Conservation (phyloP, 768 basidiomycete species). For the Trametes villosa region DNA sequence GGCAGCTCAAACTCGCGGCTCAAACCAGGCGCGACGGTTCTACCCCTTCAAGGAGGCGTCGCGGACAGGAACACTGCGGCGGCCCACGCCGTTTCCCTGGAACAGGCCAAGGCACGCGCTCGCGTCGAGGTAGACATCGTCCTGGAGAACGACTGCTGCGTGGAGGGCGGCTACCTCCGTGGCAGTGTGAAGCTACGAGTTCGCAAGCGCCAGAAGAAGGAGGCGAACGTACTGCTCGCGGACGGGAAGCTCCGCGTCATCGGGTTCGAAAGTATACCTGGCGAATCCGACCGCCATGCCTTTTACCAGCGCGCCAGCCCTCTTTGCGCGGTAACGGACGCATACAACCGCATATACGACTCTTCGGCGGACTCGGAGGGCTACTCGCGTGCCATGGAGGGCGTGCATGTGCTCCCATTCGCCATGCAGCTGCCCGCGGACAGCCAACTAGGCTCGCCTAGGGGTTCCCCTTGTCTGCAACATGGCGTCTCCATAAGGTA, state of each 20-base stretch:
- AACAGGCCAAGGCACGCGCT: conserved; percentile 73
- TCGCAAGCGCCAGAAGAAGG: conserved; percentile 56
- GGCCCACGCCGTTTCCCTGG: conserved; percentile 48
- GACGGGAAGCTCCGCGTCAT: conserved; percentile 81
- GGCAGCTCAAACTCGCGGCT: conserved; percentile 63
- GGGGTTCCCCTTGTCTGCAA: conserved; percentile 59
- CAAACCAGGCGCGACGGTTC: conserved; percentile 54
- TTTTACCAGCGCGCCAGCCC: conserved; percentile 79
- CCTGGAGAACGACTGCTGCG: conserved; percentile 73
- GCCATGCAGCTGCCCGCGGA: conserved; percentile 66
- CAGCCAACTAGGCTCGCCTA: conserved; percentile 52
- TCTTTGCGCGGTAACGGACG: conserved; percentile 54
- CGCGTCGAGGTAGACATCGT: conserved; percentile 83
- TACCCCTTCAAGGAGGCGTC: conserved; percentile 26
- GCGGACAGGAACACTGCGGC: conserved; percentile 5
- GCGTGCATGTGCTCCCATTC: conserved; percentile 74
- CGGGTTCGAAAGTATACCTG: conserved; percentile 77
- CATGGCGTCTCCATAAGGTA: conserved; percentile 74
- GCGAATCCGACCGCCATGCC: conserved; percentile 64
- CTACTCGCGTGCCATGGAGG: conserved; percentile 64
- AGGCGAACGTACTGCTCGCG: conserved; percentile 63
- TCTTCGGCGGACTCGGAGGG: conserved; percentile 61
- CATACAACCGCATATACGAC: conserved; percentile 46
- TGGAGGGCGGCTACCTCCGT: conserved; percentile 77
- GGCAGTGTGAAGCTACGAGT: conserved; percentile 74